Conservation (phyloP, 768 basidiomycete genomes). For the Strobilomyces confusus region DNA sequence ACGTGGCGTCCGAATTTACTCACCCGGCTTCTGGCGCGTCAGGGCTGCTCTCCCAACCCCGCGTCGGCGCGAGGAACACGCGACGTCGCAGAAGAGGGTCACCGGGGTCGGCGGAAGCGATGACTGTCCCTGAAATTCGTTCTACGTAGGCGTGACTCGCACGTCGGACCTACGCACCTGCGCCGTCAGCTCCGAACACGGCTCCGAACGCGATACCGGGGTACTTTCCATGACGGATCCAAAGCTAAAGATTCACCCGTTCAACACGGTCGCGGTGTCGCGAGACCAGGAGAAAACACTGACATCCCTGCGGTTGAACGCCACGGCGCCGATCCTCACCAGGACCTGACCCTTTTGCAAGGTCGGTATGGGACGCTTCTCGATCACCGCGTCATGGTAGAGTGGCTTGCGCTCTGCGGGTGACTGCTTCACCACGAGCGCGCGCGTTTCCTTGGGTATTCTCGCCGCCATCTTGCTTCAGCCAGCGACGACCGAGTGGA, state of each 20-base stretch:
- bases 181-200: constrained; percentile 70
- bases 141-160: too few species aligned
- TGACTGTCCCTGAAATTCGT: constrained; percentile 50
- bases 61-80: constrained; percentile 72
- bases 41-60: constrained; percentile 69
- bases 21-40: constrained; percentile 64
- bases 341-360: constrained; percentile 58
- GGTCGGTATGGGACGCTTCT: constrained; percentile 44
- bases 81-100: constrained; percentile 59
- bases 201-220: constrained; percentile 57
- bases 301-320: constrained; percentile 79
- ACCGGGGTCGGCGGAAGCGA: constrained; percentile 48
- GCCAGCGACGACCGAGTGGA: not conserved
- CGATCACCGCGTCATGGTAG: constrained; percentile 56
- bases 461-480: not conserved
- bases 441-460: constrained; percentile 43
- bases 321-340: constrained; percentile 63
- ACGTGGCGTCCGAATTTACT: constrained; percentile 11
- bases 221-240: constrained; percentile 69
- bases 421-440: constrained; percentile 46
- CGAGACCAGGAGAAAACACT: constrained; percentile 2
- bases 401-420: constrained; percentile 36
- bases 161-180: constrained; percentile 43
- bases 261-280: not conserved
- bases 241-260: constrained; percentile 43